A percentile compares a stretch with the other conserved stretches of the same genome.
These are phyloP conservation scores for Salix exigua DNA, from an alignment of 345 rosid genomes.

Conservation along the genomic window DNA sequence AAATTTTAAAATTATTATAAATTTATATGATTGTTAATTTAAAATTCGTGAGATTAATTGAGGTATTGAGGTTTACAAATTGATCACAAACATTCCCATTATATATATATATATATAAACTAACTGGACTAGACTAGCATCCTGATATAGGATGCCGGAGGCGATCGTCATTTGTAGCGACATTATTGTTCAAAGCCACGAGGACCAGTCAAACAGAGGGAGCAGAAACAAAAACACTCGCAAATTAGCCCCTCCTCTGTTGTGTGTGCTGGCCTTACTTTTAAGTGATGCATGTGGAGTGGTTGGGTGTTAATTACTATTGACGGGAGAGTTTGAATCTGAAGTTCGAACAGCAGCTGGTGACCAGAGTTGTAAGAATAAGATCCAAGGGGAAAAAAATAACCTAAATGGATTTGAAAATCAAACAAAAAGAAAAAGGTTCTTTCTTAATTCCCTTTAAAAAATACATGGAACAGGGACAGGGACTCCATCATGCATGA, in stretches of 20 bases:
- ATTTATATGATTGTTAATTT: too few relatives aligned
- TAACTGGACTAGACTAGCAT: not conserved
- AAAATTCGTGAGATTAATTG: fast-evolving
- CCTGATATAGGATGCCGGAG: not conserved
- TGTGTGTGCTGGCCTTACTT: not conserved
- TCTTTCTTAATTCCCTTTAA: not conserved
- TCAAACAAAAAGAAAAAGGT: conserved; percentile 17
- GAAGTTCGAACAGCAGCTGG: not conserved
- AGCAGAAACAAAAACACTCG: not conserved
- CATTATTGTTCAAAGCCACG: not conserved
- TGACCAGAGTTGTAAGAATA: not conserved
- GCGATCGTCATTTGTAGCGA: not conserved
- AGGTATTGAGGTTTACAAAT: too few relatives aligned
- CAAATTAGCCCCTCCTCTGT: too few relatives aligned
- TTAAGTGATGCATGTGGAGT: conserved; percentile 34
- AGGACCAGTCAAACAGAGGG: not conserved
- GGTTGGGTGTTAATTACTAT: conserved; percentile 17
- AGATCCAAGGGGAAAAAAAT: not conserved
- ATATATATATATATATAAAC: too few relatives aligned
- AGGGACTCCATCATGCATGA: conserved; percentile 46
- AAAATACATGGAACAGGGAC: conserved; percentile 17
- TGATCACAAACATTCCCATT: too few relatives aligned
- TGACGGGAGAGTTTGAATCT: conserved; percentile 24
- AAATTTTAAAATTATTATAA: too few relatives aligned
- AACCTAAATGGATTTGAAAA: conserved; percentile 12